Percentiles rank a stretch among this genome's conserved stretches.
These are phyloP conservation scores for Micractinium sp. DNA, from an alignment of 139 green algal genomes.

Conservation along the genomic window DNA sequence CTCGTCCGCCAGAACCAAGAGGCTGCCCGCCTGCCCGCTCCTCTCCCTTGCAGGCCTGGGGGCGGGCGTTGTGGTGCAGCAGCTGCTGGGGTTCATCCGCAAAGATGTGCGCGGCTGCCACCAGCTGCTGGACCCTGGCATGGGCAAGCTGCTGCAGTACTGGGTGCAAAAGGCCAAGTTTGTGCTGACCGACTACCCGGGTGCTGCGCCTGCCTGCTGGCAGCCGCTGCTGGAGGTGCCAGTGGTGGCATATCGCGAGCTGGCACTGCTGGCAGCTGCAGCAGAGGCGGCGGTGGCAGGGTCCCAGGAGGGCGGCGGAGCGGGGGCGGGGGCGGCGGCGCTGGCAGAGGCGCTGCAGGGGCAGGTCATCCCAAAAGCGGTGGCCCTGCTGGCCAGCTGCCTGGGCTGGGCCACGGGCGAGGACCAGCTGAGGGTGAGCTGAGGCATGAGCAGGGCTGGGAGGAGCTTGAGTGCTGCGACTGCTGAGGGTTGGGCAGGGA, in stretches of 20 bases:
- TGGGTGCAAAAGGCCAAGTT: conserved; percentile 26
- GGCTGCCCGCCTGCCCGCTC: neutral
- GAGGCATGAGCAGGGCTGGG: neutral
- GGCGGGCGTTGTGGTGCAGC: neutral
- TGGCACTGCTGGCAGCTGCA: neutral
- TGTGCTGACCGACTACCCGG: conserved; percentile 21
- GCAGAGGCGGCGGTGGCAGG: neutral
- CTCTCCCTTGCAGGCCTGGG: conserved; percentile 4
- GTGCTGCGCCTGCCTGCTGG: conserved; percentile 22
- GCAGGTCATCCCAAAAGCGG: neutral
- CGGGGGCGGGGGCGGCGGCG: neutral
- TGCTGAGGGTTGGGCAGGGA: neutral
- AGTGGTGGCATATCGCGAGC: conserved; percentile 9
- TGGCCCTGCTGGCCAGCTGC: conserved; percentile 20
- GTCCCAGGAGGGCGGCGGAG: neutral
- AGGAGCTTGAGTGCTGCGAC: too few species aligned
- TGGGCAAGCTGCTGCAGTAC: conserved; percentile 42
- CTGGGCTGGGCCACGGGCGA: neutral
- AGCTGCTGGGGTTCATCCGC: conserved; percentile 16
- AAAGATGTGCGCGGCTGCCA: conserved; percentile 13
- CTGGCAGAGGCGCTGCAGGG: neutral
- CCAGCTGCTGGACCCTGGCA: neutral
- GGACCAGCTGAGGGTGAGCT: neutral
- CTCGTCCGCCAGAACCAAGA: too few species aligned
- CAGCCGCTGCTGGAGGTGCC: neutral